A percentile compares a stretch with the other conserved stretches of the same genome.
Conservation (phyloP, 2,329 filamentous ascomycete genomes). For the Verticillium dahliae region DNA sequence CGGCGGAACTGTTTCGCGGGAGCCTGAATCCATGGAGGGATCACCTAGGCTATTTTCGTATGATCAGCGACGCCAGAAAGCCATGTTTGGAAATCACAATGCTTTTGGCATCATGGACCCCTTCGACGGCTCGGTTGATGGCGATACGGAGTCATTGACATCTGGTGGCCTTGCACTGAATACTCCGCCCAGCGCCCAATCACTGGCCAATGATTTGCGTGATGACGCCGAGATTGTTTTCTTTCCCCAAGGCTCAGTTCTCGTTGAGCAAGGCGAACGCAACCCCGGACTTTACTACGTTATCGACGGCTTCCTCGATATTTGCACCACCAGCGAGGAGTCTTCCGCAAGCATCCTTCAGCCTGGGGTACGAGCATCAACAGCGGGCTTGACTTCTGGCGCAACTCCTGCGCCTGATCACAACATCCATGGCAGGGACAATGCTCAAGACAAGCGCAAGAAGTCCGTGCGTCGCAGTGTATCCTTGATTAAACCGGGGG, state of each 20-base stretch:
- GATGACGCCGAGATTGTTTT: constrained; percentile 96
- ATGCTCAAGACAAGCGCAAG: constrained; percentile 36
- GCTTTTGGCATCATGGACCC: constrained; percentile 89
- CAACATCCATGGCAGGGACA: constrained; percentile 17
- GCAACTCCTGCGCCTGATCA: constrained; percentile 15
- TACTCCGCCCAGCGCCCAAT: constrained; percentile 57
- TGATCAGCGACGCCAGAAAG: constrained; percentile 74
- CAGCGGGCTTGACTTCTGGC: neutral
- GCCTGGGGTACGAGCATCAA: constrained; percentile 15
- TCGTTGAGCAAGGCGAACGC: constrained; percentile 95
- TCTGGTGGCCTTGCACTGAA: constrained; percentile 59
- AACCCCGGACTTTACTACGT: constrained; percentile 97
- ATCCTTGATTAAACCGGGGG: constrained; percentile 89
- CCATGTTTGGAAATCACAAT: constrained; percentile 64
- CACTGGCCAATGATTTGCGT: constrained; percentile 70
- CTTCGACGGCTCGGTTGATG: constrained; percentile 70
- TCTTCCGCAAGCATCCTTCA: constrained; percentile 32
- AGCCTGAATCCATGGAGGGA: constrained; percentile 70
- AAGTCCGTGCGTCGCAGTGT: constrained; percentile 58
- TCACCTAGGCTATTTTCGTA: constrained; percentile 81
- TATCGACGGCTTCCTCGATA: constrained; percentile 92
- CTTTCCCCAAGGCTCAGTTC: constrained; percentile 87
- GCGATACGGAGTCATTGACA: constrained; percentile 79
- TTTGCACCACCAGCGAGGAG: constrained; percentile 74
- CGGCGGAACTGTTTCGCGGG: constrained; percentile 56